Evolutionary conservation across 78 protist genomes (phyloP).

Genomic region (Creolimax fragrantissima): DNA sequence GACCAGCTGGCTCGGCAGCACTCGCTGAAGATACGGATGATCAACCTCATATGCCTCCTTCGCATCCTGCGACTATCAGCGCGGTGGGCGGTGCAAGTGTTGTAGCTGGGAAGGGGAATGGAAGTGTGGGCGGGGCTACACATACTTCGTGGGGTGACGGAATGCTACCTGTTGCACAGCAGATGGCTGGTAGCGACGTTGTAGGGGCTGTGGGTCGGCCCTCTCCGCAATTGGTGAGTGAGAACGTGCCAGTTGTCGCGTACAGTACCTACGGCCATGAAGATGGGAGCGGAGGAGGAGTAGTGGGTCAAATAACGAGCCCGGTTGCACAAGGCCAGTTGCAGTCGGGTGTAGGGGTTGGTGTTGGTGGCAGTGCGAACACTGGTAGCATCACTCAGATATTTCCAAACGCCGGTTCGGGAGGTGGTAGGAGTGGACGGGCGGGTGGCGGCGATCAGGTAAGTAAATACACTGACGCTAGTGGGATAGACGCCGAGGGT

Average conservation of each 20-base stretch:
- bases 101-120: background rate
- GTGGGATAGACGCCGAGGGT: too few species aligned
- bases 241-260: background rate
- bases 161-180: too few species aligned
- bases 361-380: background rate
- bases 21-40: background rate
- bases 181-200: background rate
- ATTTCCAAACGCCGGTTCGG: background rate
- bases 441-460: background rate
- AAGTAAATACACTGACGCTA: too few species aligned
- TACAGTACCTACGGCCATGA: background rate
- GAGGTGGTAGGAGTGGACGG: background rate
- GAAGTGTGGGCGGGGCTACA: too few species aligned
- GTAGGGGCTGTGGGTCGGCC: background rate
- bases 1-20: background rate
- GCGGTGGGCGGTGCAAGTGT: too few species aligned
- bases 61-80: too few species aligned
- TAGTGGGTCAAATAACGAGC: background rate
- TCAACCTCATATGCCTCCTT: background rate
- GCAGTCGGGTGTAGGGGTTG: background rate
- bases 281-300: background rate
- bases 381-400: background rate
- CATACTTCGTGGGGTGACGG: too few species aligned
- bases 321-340: background rate
- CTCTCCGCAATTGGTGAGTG: background rate